Evolutionary conservation across 805 yeast species (phyloP).

Genomic region (Sugiyamaella mastotermitis): DNA sequence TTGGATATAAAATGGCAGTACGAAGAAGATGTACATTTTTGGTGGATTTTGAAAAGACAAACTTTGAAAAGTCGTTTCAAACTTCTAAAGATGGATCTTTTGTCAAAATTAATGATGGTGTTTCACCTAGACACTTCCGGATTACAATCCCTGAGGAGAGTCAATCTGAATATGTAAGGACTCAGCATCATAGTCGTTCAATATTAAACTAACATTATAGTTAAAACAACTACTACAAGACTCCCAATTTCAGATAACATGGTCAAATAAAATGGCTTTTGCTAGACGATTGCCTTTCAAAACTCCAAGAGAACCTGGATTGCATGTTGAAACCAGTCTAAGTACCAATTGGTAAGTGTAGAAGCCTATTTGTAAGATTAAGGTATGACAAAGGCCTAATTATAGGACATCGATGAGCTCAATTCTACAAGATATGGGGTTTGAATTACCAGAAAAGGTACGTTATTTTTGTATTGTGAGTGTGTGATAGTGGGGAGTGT

Average conservation of each 20-base stretch:
- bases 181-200: background rate
- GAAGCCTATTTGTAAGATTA: slow-evolving; percentile 2
- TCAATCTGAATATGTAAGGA: slow-evolving; percentile 3
- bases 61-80: slow-evolving; percentile 7
- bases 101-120: background rate
- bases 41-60: slow-evolving; percentile 9
- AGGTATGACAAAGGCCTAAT: slow-evolving; percentile 1
- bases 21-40: slow-evolving; percentile 18
- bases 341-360: slow-evolving; percentile 18
- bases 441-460: too few species aligned
- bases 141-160: slow-evolving; percentile 14
- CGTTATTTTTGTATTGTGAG: too few species aligned
- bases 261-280: slow-evolving; percentile 11
- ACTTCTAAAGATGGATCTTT: slow-evolving; percentile 6
- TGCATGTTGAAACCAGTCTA: slow-evolving; percentile 24
- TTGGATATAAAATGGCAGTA: too few species aligned
- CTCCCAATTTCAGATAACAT: slow-evolving; percentile 14
- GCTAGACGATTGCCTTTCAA: slow-evolving; percentile 22
- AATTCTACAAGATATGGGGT: too few species aligned
- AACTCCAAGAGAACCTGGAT: slow-evolving; percentile 22
- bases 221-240: slow-evolving; percentile 1
- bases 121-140: slow-evolving; percentile 16
- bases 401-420: background rate
- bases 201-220: background rate
- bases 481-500: too few species aligned